Base-by-base conservation (phyloP, 257 asterid genomes). In the Sherardia arvensis region DNA sequence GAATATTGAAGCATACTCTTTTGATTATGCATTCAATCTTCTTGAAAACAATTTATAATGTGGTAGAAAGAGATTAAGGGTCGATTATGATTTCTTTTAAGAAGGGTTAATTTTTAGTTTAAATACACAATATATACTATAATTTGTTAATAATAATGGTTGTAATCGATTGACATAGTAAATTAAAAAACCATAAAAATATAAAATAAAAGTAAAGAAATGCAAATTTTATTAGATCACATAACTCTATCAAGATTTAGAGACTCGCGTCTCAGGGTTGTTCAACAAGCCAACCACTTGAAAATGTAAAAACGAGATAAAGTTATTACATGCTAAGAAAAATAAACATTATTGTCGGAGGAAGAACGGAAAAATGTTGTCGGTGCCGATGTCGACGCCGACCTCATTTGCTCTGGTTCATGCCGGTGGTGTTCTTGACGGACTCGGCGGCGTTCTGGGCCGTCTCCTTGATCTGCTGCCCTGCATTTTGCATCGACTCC, bases 371-470 rank as follows among this genome's bases (percentile, higher is more conserved):
- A 3, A 43, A 17, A 43, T 43, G 20, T 34, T 1, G 12, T 30
- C 43, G 43, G 43, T 17, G 51, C 51, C 51, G 51, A 20, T 43
- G 51, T 17, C 47, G 18, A 11, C 3, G 4, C 4, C 1, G 17
- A 12, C 12, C n/a, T 67, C 61, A 57, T 56, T 63, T 70, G 49
- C 25, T 48, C 23, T 48, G 21, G 54, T 76, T 71, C 66, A 69
- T 25, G 54, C 80, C 78, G 23, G 80, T 73, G 1, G 80, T 73
- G 60, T 79, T 36, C 55, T 75, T 79, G 12, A 75, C 76, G 3
- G 78, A 71, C 22, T 75, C 80, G 18, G 68, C 72, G 8, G 80
- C 84, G 2, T 69, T 80, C 20, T 72, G 70, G 25, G 78, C 80
- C 60, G 25, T 64, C 20, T 66, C 76, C 74, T 62, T 77, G 65